These are phyloP conservation scores for barley (Hordeum vulgare) DNA, from an alignment of 176 grass and related monocot genomes.

Conservation along the genomic window DNA sequence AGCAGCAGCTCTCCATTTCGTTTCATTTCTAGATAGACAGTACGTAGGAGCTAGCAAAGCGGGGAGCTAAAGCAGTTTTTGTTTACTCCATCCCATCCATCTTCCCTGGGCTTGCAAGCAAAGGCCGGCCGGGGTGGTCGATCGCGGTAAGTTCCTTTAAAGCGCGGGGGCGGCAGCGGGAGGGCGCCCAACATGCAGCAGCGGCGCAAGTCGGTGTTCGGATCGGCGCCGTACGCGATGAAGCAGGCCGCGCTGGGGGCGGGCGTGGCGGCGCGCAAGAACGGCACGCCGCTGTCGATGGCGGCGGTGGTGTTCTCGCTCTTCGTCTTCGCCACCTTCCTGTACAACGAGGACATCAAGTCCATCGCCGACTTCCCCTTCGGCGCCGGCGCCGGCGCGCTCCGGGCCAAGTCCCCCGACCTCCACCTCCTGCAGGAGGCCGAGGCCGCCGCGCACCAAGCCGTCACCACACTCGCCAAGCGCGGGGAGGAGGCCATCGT, in stretches of 20 bases:
- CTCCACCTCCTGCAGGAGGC: slow-evolving; percentile 63
- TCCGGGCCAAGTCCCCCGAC: slow-evolving; percentile 41
- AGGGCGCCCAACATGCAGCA: slow-evolving; percentile 49
- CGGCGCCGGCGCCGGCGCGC: slow-evolving; percentile 27
- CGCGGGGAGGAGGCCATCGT: slow-evolving; percentile 50
- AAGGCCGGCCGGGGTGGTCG: not conserved
- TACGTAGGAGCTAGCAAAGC: slow-evolving; percentile 6
- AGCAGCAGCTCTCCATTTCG: not conserved
- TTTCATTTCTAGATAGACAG: not conserved
- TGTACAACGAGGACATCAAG: slow-evolving; percentile 97
- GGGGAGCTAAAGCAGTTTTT: not conserved
- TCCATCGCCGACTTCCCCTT: slow-evolving; percentile 86
- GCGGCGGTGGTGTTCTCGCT: slow-evolving; percentile 59
- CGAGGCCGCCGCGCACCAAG: slow-evolving; percentile 44
- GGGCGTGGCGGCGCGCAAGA: slow-evolving; percentile 58
- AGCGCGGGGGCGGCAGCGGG: slow-evolving; percentile 1
- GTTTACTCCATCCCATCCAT: not conserved
- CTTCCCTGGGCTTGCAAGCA: slow-evolving; percentile 6
- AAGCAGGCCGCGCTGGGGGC: slow-evolving; percentile 68
- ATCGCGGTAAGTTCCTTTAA: not conserved
- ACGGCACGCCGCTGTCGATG: slow-evolving; percentile 59
- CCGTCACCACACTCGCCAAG: slow-evolving; percentile 32
- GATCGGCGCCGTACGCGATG: slow-evolving; percentile 49
- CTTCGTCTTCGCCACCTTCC: slow-evolving; percentile 79
- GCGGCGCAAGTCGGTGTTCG: slow-evolving; percentile 71